Conservation (phyloP, 1,284 basidiomycete species). For the Microbotryum intermedium region DNA sequence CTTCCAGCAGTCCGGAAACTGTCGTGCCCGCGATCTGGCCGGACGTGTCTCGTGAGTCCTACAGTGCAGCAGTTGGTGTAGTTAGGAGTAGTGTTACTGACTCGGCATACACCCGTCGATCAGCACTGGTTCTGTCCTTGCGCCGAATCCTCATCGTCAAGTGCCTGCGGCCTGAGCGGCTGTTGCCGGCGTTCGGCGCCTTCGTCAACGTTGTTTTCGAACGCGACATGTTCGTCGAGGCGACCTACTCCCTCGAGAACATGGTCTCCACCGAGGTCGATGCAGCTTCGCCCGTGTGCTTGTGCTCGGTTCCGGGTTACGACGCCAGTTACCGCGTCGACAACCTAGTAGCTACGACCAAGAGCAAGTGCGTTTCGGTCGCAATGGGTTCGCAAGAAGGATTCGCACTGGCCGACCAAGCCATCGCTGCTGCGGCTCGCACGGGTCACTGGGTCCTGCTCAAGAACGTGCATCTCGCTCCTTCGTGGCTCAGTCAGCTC, state of each 20-base stretch:
- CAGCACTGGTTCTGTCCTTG: conserved; percentile 63
- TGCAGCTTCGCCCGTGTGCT: conserved; percentile 71
- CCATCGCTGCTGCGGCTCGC: conserved; percentile 77
- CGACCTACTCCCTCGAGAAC: conserved; percentile 61
- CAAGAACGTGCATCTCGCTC: conserved; percentile 91
- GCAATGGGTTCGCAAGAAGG: conserved; percentile 99
- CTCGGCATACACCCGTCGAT: neutral
- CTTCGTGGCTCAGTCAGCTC: conserved; percentile 84
- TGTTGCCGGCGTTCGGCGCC: conserved; percentile 67
- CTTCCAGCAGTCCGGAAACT: conserved; percentile 61
- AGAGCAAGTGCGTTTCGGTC: conserved; percentile 62
- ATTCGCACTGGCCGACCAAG: conserved; percentile 86
- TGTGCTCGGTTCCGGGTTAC: conserved; percentile 90
- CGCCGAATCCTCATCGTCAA: conserved; percentile 72
- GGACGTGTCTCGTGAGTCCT: conserved; percentile 16
- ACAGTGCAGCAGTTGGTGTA: neutral
- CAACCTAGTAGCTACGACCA: conserved; percentile 65
- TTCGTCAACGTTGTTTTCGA: conserved; percentile 68
- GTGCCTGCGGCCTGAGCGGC: conserved; percentile 79
- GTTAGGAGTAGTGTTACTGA: neutral
- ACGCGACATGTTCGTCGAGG: conserved; percentile 62
- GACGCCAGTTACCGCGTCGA: conserved; percentile 94
- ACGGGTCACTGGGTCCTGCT: conserved; percentile 89
- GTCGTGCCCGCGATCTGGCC: conserved; percentile 46
- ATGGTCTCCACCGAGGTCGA: conserved; percentile 73